Conservation (phyloP, 108 stramenopile genomes). For the Nitzschia sp. region DNA sequence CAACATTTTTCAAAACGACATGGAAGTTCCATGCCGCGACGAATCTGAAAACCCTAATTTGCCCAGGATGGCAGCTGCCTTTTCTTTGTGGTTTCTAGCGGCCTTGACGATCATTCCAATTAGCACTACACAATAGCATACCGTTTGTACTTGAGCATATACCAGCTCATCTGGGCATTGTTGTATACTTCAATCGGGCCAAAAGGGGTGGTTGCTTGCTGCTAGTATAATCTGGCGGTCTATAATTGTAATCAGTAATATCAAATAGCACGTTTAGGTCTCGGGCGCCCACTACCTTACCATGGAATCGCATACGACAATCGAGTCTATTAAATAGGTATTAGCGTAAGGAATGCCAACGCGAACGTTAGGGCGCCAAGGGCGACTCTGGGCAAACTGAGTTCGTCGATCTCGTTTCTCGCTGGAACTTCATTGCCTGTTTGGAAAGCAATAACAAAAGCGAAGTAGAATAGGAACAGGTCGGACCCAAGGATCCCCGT, state of each 20-base stretch:
- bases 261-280: not conserved
- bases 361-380: slow-evolving; percentile 55
- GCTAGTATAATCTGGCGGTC: no score
- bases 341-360: slow-evolving; percentile 68
- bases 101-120: slow-evolving; percentile 49
- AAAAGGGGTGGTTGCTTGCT: no score
- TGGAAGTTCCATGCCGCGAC: slow-evolving; percentile 60
- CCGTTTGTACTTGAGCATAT: no score
- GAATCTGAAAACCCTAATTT: slow-evolving; percentile 49
- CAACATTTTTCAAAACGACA: slow-evolving; percentile 46
- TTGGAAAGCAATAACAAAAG: slow-evolving; percentile 73
- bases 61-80: slow-evolving; percentile 41
- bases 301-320: no score
- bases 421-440: slow-evolving; percentile 75
- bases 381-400: slow-evolving; percentile 55
- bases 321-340: slow-evolving; percentile 56
- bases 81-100: slow-evolving; percentile 54
- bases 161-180: not conserved
- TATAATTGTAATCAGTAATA: no score
- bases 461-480: slow-evolving; percentile 77
- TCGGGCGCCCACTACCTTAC: not conserved
- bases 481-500: slow-evolving; percentile 63
- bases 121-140: not conserved
- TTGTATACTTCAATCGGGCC: no score
- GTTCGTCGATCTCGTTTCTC: slow-evolving; percentile 75